Conservation (phyloP, 2,329 filamentous ascomycete species). For the Colletotrichum limetticola region DNA sequence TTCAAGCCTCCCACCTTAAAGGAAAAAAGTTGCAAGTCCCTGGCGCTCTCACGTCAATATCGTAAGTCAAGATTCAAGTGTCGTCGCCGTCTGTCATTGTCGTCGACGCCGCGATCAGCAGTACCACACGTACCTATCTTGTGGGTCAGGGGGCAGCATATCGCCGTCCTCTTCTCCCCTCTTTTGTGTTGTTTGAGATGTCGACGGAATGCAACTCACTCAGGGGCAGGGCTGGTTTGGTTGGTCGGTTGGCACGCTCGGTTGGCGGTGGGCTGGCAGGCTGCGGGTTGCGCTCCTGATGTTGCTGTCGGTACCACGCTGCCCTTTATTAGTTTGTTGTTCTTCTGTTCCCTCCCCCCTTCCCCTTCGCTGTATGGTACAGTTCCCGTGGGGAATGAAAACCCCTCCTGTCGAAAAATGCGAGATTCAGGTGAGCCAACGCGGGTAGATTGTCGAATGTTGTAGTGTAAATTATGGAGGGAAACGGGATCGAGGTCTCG, state of each 20-base stretch:
- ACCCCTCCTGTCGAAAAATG: constrained; percentile 17
- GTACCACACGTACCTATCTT: neutral
- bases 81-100: neutral
- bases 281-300: neutral
- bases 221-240: constrained; percentile 1
- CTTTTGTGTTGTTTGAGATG: neutral
- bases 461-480: constrained; percentile 12
- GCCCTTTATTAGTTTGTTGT: neutral
- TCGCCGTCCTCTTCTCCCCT: neutral
- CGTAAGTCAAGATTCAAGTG: neutral
- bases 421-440: constrained; percentile 34
- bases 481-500: neutral
- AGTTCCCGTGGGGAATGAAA: constrained; percentile 27
- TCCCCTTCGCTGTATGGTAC: neutral
- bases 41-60: neutral
- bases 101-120: neutral
- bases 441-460: constrained; percentile 33
- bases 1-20: neutral
- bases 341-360: neutral
- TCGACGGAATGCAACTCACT: constrained; percentile 9
- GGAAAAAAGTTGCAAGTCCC: neutral
- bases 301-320: neutral
- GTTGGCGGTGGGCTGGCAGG: neutral
- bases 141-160: neutral
- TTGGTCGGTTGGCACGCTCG: neutral